Evolutionary conservation across 306 rosid species (phyloP).

Genomic region (Cucurbita pepo): DNA sequence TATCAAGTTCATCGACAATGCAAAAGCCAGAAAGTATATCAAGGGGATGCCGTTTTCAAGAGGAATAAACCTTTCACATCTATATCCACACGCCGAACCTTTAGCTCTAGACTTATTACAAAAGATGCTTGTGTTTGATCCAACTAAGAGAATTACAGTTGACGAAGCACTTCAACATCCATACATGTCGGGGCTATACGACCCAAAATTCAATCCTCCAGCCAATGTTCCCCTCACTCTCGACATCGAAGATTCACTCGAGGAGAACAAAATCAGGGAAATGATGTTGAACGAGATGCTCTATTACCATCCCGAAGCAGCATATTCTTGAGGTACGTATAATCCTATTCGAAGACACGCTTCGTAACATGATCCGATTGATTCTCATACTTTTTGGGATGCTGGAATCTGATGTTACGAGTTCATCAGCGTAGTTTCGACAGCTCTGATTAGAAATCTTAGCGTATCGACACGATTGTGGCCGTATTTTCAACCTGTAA

Average conservation of each 20-base stretch:
- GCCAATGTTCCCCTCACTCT: conserved; percentile 49
- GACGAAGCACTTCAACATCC: conserved; percentile 79
- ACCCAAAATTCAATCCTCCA: conserved; percentile 34
- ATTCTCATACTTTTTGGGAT: neutral
- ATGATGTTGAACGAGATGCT: conserved; percentile 83
- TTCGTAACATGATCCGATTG: neutral
- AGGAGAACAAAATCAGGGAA: conserved; percentile 45
- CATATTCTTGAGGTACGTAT: conserved; percentile 10
- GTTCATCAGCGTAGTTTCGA: neutral
- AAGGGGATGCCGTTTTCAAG: conserved; percentile 40
- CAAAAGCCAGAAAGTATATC: conserved; percentile 47
- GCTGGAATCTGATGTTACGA: neutral
- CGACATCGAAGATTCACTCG: conserved; percentile 46
- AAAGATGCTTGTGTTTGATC: conserved; percentile 74
- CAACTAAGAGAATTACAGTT: conserved; percentile 61
- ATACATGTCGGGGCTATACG: conserved; percentile 52
- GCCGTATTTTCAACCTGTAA: neutral
- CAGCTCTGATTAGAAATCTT: neutral
- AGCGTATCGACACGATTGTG: neutral
- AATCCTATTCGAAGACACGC: neutral
- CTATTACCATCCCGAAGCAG: conserved; percentile 59
- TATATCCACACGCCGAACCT: conserved; percentile 66
- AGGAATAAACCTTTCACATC: conserved; percentile 36
- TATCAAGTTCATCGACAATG: conserved; percentile 44
- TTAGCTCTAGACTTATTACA: conserved; percentile 67